Evolutionary conservation across 2,329 filamentous ascomycete genomes (phyloP), one percentile per base, ranked within the genome.

Genomic region (Colletotrichum costaricense): DNA sequence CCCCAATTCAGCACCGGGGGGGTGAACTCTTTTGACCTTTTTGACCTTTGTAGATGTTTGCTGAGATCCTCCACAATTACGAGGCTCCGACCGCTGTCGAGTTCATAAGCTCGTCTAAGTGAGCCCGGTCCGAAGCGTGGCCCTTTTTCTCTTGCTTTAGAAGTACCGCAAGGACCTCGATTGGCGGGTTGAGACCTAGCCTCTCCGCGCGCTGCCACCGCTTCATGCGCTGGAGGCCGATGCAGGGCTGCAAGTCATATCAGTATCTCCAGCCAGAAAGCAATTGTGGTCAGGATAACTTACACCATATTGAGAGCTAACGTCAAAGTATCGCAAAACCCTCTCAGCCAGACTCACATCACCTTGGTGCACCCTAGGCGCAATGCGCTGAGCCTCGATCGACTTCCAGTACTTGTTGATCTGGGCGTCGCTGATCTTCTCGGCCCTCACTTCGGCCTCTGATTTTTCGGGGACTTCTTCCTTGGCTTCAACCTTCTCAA

Each of bases 291-390:
- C 3, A 22, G 12, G 5, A n/a, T 5, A 28, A 91, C 94, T 86
- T 90, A 97, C 95, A 69, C 97, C 97, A 81, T 94, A 99, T 79
- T 98, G 94, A 73, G 90, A 94, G 79, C 93, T 97, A 76, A 97
- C 93, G 81, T 99, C 97, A 83, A 97, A 99, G 81, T 98, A 94
- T 75, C 96, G 88, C 78, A 98, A 83, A 30, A 98, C 91, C 86
- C 96, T 98, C 87, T 98, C 95, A 69, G 93, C 88, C 58, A 93
- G 76, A 12, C 87, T 88, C 77, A 98, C 80, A 2, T 88, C 92
- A 78, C 92, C 83, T 83, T 97, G 95, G 79, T 98, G 97, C 46
- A 97, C 91, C 77, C 93, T 86, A 55, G 90, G 89, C 22, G 94
- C 90, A 72, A 87, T 88, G 77, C 94, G 88, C 78, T 91, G 88